phyloP scores from a whole-genome alignment of 495 filamentous ascomycete species.

The Aspergillus wentii region DNA sequence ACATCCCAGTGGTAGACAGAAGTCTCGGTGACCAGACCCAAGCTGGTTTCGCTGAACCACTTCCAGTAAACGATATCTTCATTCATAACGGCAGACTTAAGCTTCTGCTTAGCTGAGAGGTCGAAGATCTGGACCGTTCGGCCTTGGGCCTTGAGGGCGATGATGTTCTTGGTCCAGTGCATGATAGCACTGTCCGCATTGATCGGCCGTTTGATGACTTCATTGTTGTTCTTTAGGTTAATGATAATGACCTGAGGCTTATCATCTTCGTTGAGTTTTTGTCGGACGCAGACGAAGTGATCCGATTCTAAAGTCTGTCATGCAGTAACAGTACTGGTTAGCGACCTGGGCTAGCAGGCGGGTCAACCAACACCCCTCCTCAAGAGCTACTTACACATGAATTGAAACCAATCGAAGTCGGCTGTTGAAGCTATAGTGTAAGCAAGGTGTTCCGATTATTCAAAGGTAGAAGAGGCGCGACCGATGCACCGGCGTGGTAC shows the following conservation, averaged over 20 bases:
- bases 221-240: slow-evolving; percentile 91
- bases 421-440: slow-evolving; percentile 43
- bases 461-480: slow-evolving; percentile 11
- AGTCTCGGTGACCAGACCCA: slow-evolving; percentile 86
- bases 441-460: slow-evolving; percentile 26
- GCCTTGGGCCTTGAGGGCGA: slow-evolving; percentile 87
- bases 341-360: neutral
- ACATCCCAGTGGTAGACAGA: slow-evolving; percentile 98
- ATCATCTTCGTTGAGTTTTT: slow-evolving; percentile 75
- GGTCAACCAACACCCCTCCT: no score
- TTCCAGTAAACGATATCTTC: slow-evolving; percentile 99
- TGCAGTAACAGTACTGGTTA: slow-evolving; percentile 8
- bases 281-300: slow-evolving; percentile 88
- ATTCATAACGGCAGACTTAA: slow-evolving; percentile 91
- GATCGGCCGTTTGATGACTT: slow-evolving; percentile 88
- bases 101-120: slow-evolving; percentile 79
- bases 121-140: slow-evolving; percentile 98
- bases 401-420: slow-evolving; percentile 88
- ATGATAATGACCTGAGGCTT: slow-evolving; percentile 94
- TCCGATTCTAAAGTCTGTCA: slow-evolving; percentile 94
- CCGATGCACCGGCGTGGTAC: slow-evolving; percentile 17
- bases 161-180: slow-evolving; percentile 95
- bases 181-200: slow-evolving; percentile 99
- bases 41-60: slow-evolving; percentile 84
- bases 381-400: slow-evolving; percentile 69